A percentile compares a stretch with the other conserved stretches of the same genome.
Conservation (phyloP, 305 asterid species). For the Solanum hybrid region DNA sequence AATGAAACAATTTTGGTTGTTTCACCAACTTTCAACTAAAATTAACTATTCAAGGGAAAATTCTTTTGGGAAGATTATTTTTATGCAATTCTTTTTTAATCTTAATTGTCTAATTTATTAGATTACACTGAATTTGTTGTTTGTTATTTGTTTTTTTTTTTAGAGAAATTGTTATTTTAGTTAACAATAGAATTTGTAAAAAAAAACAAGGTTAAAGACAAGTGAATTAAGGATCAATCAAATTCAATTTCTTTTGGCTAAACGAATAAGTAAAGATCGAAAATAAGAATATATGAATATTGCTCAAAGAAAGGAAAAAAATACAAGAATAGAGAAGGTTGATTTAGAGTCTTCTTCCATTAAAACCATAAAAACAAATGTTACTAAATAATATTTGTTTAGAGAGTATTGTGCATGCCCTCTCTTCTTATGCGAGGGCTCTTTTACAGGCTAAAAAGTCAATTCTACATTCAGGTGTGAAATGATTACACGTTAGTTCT, state of each 20-base stretch:
- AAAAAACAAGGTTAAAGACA: background rate
- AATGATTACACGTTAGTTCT: no score
- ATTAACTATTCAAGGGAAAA: background rate
- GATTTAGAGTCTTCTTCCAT: background rate
- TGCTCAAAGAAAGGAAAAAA: no score
- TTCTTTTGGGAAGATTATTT: background rate
- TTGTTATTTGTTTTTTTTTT: background rate
- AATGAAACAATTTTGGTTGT: background rate
- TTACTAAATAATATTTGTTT: no score
- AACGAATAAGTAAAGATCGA: background rate
- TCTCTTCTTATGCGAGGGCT: background rate
- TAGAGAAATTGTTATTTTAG: accelerated
- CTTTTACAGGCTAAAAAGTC: background rate
- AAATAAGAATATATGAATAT: background rate
- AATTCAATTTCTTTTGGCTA: background rate
- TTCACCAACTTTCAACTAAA: background rate
- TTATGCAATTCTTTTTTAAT: background rate
- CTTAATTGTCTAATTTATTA: background rate
- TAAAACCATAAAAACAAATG: background rate
- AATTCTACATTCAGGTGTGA: background rate
- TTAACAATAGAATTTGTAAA: background rate
- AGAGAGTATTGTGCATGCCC: background rate
- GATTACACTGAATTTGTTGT: background rate
- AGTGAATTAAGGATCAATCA: background rate
- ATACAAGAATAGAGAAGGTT: background rate